Evolutionary conservation across 176 grass and related monocot species (phyloP), one percentile per base, ranked within the genome.

Genomic region (Elaeis guineensis): DNA sequence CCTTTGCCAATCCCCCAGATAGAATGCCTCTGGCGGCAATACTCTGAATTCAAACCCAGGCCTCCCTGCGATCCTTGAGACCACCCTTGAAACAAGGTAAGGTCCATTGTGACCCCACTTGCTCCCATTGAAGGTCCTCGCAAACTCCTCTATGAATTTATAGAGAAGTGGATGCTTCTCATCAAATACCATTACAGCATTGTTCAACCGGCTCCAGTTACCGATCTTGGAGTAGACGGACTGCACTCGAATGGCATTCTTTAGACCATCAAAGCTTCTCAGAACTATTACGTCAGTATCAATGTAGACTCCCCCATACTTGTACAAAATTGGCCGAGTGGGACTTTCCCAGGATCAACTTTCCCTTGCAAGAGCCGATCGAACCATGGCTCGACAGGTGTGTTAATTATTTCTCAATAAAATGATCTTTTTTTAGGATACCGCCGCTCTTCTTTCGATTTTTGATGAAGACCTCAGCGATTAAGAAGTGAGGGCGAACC

Each of bases 91-190:
- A 9, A 97, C 87, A 4, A 97, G 77, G 65, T 97, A 97, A 54
- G 87, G 83, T 19, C 92, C 87, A 20, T 90, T 97, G 65, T 97
- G 87, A 0, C 92, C 92, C 92, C 92, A 97, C 58, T 77, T 90
- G 70, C 49, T 87, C 12, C 92, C 87, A 35, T 97, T 72, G 64
- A 97, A 97, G 21, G 72, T 87, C 24, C 49, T 52, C 1, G 83
- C 78, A 64, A 96, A 97, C 74, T 97, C 92, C n/a, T 74, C 67
- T 5, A 97, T 88, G 68, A 90, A 97, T 58, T 90, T 67, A 6
- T 66, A 58, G 53, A 97, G 60, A 39, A 85, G 72, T 24, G 83
- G 87, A 75, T 97, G 92, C 28, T 55, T 80, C 50, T 17, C 25
- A 58, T 90, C 75, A 69, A 96, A 96, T 18, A 72, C 80, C 87